These are phyloP conservation scores for Pseudogymnoascus sp. DNA, from an alignment of 2,329 filamentous ascomycete species.

Conservation along the genomic window DNA sequence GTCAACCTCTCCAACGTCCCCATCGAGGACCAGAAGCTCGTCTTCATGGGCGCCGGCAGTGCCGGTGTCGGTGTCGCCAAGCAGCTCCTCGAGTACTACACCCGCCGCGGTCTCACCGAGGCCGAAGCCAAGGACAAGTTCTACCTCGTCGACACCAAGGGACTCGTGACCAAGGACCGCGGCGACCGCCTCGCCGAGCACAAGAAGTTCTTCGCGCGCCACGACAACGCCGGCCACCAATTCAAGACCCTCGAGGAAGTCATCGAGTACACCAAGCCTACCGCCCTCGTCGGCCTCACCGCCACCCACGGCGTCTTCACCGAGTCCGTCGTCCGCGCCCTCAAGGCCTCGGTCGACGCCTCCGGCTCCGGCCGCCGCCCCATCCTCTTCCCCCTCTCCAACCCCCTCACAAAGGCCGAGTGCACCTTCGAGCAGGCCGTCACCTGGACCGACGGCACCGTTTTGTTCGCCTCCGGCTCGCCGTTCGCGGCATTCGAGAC, in stretches of 20 bases:
- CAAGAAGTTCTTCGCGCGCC: constrained; percentile 64
- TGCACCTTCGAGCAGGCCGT: constrained; percentile 95
- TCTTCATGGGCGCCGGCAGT: constrained; percentile 93
- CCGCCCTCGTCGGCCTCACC: constrained; percentile 87
- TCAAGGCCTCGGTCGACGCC: constrained; percentile 56
- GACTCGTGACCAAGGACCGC: constrained; percentile 85
- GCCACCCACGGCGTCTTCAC: constrained; percentile 95
- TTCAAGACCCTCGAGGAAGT: constrained; percentile 81
- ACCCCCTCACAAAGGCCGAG: constrained; percentile 93
- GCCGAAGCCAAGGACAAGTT: constrained; percentile 84
- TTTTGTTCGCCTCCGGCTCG: constrained; percentile 90
- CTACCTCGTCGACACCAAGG: constrained; percentile 96
- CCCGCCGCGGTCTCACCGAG: constrained; percentile 82
- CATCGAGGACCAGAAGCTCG: constrained; percentile 81
- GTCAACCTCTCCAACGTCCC: constrained; percentile 83
- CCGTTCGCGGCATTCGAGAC: constrained; percentile 68
- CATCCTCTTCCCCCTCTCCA: constrained; percentile 93
- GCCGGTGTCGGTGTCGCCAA: constrained; percentile 96
- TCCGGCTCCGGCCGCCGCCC: constrained; percentile 67
- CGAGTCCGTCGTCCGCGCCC: constrained; percentile 69
- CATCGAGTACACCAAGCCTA: constrained; percentile 90
- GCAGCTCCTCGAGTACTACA: constrained; percentile 96
- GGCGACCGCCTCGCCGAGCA: constrained; percentile 92
- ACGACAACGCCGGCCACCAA: constrained; percentile 58
- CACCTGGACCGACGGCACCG: constrained; percentile 81